Conservation (phyloP, 1,139 yeast species). For the Suhomyces coccinellae region DNA sequence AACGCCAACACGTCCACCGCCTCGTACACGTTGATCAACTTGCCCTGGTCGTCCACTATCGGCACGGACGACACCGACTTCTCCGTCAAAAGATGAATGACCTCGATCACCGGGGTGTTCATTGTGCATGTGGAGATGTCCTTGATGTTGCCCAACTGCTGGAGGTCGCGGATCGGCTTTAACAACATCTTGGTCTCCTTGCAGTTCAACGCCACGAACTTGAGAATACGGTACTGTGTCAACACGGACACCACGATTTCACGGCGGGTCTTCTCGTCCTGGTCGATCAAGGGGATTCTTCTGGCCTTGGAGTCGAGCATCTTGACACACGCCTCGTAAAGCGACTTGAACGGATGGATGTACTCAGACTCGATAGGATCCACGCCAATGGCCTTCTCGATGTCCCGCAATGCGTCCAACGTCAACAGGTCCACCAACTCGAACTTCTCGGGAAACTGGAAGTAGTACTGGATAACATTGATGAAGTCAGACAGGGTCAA, state of each 20-base stretch:
- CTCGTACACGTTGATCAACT: constrained; percentile 87
- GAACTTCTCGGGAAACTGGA: constrained; percentile 86
- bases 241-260: constrained; percentile 94
- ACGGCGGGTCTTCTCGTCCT: constrained; percentile 88
- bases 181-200: constrained; percentile 86
- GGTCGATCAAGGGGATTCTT: constrained; percentile 91
- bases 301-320: constrained; percentile 90
- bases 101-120: constrained; percentile 94
- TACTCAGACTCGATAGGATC: constrained; percentile 86
- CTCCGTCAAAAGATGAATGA: constrained; percentile 76
- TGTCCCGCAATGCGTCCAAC: constrained; percentile 78
- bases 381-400: constrained; percentile 86
- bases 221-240: constrained; percentile 93
- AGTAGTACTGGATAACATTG: constrained; percentile 92
- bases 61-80: constrained; percentile 90
- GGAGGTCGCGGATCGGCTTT: constrained; percentile 69
- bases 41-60: constrained; percentile 76
- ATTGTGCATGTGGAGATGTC: constrained; percentile 78
- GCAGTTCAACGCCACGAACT: constrained; percentile 94
- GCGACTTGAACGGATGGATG: constrained; percentile 86
- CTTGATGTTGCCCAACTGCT: constrained; percentile 58
- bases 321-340: constrained; percentile 91
- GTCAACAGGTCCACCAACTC: constrained; percentile 87
- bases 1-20: constrained; percentile 92
- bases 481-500: constrained; percentile 91